phyloP scores from a whole-genome alignment of 768 basidiomycete species.

The Pulveroboletus sp. region DNA sequence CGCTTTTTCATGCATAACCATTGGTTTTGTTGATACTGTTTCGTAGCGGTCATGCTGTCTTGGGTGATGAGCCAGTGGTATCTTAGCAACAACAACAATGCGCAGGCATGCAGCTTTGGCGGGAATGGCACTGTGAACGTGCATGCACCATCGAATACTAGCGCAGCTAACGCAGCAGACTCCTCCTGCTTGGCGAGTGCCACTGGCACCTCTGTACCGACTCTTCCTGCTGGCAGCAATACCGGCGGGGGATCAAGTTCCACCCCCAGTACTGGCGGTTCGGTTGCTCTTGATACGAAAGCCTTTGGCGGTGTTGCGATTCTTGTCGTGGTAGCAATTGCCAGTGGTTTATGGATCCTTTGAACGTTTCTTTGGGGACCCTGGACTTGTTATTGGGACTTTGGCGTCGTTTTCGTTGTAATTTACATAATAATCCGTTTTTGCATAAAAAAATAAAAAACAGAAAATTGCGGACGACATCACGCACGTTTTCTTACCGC shows the following conservation, averaged over 20 bases:
- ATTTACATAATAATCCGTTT: constrained; percentile 6
- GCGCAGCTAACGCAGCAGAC: constrained; percentile 53
- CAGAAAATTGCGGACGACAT: neutral
- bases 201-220: constrained; percentile 61
- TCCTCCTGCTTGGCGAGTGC: constrained; percentile 68
- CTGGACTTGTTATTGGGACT: neutral
- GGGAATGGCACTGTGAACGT: constrained; percentile 82
- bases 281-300: constrained; percentile 28
- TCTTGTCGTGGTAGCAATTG: constrained; percentile 35
- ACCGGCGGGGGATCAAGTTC: constrained; percentile 23
- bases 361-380: neutral
- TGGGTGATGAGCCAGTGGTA: constrained; percentile 83
- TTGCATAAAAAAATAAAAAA: neutral
- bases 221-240: constrained; percentile 36
- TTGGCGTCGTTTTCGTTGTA: constrained; percentile 1
- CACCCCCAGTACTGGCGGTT: constrained; percentile 20
- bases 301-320: constrained; percentile 37
- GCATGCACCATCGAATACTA: constrained; percentile 45
- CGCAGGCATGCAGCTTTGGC: constrained; percentile 69
- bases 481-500: constrained; percentile 8
- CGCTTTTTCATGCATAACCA: neutral
- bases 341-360: constrained; percentile 45
- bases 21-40: constrained; percentile 4
- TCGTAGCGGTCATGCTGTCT: constrained; percentile 70
- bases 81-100: constrained; percentile 54